Conservation (phyloP, 1,139 yeast species). For the Blastobotrys malaysiensis region DNA sequence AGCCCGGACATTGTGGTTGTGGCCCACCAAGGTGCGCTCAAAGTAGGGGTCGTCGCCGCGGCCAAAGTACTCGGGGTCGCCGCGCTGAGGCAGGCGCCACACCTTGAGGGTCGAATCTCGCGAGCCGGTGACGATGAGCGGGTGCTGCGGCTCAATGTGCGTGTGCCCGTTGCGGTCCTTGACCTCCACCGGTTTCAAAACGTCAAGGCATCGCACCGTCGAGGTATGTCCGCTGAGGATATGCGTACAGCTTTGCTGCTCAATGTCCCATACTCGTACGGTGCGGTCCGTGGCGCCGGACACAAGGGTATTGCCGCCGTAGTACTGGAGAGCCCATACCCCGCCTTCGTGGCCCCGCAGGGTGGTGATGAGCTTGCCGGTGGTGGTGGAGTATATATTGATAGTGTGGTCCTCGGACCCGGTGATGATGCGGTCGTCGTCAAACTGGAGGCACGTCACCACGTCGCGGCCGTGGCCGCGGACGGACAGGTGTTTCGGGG, state of each 20-base stretch:
- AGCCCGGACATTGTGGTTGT: conserved; percentile 80
- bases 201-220: conserved; percentile 85
- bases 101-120: conserved; percentile 85
- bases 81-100: conserved; percentile 65
- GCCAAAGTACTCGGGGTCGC: conserved; percentile 17
- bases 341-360: conserved; percentile 94
- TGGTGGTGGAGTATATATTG: conserved; percentile 70
- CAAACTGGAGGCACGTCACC: conserved; percentile 91
- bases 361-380: conserved; percentile 50
- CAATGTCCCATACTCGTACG: conserved; percentile 85
- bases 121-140: conserved; percentile 77
- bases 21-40: conserved; percentile 75
- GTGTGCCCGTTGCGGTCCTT: conserved; percentile 45
- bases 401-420: conserved; percentile 88
- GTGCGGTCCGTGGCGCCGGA: conserved; percentile 92
- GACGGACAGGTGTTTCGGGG: conserved; percentile 65
- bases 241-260: conserved; percentile 72
- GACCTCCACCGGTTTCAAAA: conserved; percentile 53
- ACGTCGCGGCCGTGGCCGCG: conserved; percentile 76
- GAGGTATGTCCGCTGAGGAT: conserved; percentile 88
- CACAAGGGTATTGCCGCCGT: conserved; percentile 62
- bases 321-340: conserved; percentile 95
- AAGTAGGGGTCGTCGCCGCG: conserved; percentile 54
- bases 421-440: conserved; percentile 83
- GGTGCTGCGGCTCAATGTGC: conserved; percentile 55